Evolutionary conservation across 495 filamentous ascomycete genomes (phyloP).

Genomic region (Aspergillus steynii): DNA sequence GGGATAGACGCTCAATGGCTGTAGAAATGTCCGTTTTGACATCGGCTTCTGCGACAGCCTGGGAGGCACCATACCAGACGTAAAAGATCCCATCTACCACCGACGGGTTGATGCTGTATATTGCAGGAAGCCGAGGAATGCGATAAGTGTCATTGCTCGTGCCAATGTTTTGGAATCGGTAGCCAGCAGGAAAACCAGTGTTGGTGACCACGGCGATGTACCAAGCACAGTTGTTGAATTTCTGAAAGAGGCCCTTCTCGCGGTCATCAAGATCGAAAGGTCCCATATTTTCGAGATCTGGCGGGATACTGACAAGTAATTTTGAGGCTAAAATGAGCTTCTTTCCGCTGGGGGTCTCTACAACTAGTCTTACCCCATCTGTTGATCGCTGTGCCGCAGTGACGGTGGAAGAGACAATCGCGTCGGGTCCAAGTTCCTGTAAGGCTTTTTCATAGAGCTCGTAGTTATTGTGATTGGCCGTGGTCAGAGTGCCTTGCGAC

Average conservation of each 20-base stretch:
- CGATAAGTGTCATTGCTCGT: not conserved
- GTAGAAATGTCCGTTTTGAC: not conserved
- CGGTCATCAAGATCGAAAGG: not conserved
- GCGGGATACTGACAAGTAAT: not conserved
- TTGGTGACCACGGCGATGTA: not conserved
- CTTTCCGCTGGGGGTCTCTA: not conserved
- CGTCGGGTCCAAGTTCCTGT: not conserved
- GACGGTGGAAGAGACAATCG: not conserved
- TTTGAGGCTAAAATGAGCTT: not conserved
- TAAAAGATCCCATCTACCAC: not conserved
- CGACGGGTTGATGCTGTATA: not conserved
- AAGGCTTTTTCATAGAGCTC: not conserved
- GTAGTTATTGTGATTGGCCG: not conserved
- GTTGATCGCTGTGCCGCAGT: not conserved
- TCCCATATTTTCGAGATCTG: not conserved
- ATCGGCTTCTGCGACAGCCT: not conserved
- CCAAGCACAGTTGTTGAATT: not conserved
- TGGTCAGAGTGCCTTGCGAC: not conserved
- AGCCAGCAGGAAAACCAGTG: conserved; percentile 1
- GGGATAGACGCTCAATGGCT: conserved; percentile 1
- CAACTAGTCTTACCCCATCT: not conserved
- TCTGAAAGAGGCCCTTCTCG: not conserved
- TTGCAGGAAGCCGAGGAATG: not conserved
- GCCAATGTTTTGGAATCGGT: not conserved
- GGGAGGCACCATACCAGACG: conserved; percentile 1